Evolutionary conservation across 805 yeast species (phyloP), one percentile per base, ranked within the genome.

Genomic region (Metschnikowia proteae): DNA sequence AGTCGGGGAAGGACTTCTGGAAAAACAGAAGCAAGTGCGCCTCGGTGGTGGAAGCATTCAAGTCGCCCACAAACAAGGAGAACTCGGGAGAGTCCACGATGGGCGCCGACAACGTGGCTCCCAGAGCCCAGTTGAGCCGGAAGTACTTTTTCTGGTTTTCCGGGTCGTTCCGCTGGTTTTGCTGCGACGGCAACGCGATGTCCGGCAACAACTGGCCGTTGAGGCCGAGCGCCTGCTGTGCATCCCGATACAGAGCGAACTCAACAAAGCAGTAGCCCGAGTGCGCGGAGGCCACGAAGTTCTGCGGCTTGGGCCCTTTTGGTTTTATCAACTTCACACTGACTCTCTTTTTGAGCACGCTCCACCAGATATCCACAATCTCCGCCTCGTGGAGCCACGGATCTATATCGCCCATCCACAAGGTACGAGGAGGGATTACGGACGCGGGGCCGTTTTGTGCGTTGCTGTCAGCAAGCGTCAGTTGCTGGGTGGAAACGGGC

Each of bases 321-420:
- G 68, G 80, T 51, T 80, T 80, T 50, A 86, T 86, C 34, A 86
- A 71, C 64, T 86, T 86, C 28, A 84, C 90, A 28, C 71, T 65
- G 11, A 86, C 92, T 29, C 70, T 62, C 55, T 78, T 80, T 47
- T 78, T 75, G 44, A 82, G 58, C 26, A 77, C 67, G 29, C 72
- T 71, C 89, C 90, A 85, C 64, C 88, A 71, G 40, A 80, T 69
- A 43, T 74, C 71, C 27, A 62, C 64, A 42, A 73, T 70, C 4
- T 81, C 80, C 3, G 68, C 71, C 61, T 86, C 94, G 60, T 84
- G 88, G 59, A 85, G 79, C 80, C 85, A 80, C 1, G 92, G 88
- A 60, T 86, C 92, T 55, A 86, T 70, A 64, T 86, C 94, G 8
- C 95, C 95, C 95, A 86, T 86, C 95, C 95, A 86, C 30, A 86